Percentiles rank a stretch among this genome's conserved stretches.
These are phyloP conservation scores for Penicillium sp. DNA, from an alignment of 2,329 filamentous ascomycete genomes.

Conservation along the genomic window DNA sequence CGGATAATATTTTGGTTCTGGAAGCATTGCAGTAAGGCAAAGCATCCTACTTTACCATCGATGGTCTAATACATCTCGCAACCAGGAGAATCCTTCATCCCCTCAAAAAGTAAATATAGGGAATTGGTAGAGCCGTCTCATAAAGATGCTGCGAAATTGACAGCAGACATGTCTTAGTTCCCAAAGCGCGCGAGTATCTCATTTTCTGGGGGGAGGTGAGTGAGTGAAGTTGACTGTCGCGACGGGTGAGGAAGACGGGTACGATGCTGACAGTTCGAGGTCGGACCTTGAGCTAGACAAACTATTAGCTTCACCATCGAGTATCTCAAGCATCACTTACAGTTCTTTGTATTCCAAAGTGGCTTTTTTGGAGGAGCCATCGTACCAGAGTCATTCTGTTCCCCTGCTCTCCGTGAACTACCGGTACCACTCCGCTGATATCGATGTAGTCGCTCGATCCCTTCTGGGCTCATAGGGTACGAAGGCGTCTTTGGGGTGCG, in stretches of 20 bases:
- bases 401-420: conserved; percentile 31
- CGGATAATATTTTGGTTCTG: background rate
- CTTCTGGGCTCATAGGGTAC: conserved; percentile 25
- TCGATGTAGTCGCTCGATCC: conserved; percentile 38
- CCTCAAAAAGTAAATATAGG: background rate
- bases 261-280: conserved; percentile 26
- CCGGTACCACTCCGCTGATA: conserved; percentile 43
- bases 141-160: background rate
- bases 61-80: background rate
- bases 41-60: background rate
- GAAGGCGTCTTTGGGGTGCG: conserved; percentile 28
- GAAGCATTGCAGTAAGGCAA: background rate
- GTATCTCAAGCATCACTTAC: conserved; percentile 17
- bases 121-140: background rate
- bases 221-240: conserved; percentile 20
- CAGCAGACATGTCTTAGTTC: background rate
- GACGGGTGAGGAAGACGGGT: conserved; percentile 25
- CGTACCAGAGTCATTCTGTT: conserved; percentile 15
- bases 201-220: conserved; percentile 24
- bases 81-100: background rate
- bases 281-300: conserved; percentile 10
- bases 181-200: conserved; percentile 28
- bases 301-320: background rate
- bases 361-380: conserved; percentile 34
- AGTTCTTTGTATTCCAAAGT: conserved; percentile 17